Conservation (phyloP, 75 land plant species). For the Azolla pinnata region DNA sequence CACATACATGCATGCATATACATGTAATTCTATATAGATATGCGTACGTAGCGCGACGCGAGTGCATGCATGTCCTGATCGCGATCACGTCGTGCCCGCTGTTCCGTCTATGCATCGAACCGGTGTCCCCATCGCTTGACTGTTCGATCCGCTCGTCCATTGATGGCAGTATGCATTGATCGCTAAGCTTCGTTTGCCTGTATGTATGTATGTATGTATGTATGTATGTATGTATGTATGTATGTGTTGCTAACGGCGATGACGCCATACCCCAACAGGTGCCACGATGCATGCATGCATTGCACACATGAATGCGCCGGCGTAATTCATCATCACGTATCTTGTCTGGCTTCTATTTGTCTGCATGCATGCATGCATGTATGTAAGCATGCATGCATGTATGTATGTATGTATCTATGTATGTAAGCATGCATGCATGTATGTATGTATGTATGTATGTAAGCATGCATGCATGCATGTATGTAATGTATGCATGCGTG, state of each 20-base stretch:
- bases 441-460: neutral
- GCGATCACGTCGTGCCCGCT: too few relatives aligned
- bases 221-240: neutral
- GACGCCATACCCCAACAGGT: neutral
- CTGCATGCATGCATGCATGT: neutral
- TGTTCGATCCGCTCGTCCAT: too few relatives aligned
- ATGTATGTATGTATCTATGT: neutral
- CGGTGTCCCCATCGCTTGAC: too few relatives aligned
- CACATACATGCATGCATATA: neutral
- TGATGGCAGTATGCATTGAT: too few relatives aligned
- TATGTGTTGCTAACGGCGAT: neutral
- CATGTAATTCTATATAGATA: neutral
- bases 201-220: slow-evolving; percentile 1
- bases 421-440: neutral
- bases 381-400: neutral
- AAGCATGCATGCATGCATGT: neutral
- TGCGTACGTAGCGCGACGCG: neutral
- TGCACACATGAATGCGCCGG: neutral
- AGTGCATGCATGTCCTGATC: too few relatives aligned
- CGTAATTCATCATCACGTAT: neutral
- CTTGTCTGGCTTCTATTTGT: neutral
- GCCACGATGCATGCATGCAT: neutral
- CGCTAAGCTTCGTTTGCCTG: too few relatives aligned
- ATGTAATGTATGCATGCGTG: neutral
- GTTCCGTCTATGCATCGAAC: too few relatives aligned